Conservation (phyloP, 106 monocot genomes). For the Dendrobium nobile region DNA sequence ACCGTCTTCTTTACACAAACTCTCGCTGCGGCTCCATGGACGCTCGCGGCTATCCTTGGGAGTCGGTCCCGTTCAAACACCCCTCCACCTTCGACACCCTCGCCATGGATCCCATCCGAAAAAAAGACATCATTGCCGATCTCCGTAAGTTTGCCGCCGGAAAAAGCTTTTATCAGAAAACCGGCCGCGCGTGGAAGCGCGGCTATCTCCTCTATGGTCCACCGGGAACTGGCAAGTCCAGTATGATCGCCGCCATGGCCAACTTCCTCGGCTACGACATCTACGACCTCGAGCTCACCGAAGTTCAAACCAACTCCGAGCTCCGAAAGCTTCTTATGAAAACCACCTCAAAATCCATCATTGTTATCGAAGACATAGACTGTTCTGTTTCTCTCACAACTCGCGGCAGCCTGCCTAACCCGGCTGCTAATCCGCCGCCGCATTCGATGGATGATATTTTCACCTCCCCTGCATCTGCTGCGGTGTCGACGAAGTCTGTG, state of each 20-base stretch:
- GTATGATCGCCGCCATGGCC: constrained; percentile 91
- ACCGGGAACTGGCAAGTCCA: constrained; percentile 88
- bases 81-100: constrained; percentile 89
- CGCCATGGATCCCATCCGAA: constrained; percentile 61
- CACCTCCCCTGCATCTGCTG: neutral
- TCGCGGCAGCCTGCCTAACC: neutral
- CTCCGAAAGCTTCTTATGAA: constrained; percentile 83
- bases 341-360: constrained; percentile 77
- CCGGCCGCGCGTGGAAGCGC: constrained; percentile 81
- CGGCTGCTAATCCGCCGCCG: neutral
- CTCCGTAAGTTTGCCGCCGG: constrained; percentile 45
- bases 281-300: constrained; percentile 84
- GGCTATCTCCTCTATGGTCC: constrained; percentile 77
- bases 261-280: constrained; percentile 80
- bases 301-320: constrained; percentile 74
- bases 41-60: constrained; percentile 66
- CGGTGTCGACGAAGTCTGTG: constrained; percentile 15
- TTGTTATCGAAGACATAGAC: constrained; percentile 93
- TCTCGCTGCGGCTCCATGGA: constrained; percentile 48
- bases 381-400: constrained; percentile 60
- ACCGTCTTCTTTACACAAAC: constrained; percentile 70
- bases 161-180: constrained; percentile 43
- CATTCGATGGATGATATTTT: neutral
- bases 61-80: constrained; percentile 88
- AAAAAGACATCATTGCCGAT: constrained; percentile 48